These are phyloP conservation scores for Fusarium sterilihyphosum DNA, from an alignment of 2,329 filamentous ascomycete genomes.

Conservation along the genomic window DNA sequence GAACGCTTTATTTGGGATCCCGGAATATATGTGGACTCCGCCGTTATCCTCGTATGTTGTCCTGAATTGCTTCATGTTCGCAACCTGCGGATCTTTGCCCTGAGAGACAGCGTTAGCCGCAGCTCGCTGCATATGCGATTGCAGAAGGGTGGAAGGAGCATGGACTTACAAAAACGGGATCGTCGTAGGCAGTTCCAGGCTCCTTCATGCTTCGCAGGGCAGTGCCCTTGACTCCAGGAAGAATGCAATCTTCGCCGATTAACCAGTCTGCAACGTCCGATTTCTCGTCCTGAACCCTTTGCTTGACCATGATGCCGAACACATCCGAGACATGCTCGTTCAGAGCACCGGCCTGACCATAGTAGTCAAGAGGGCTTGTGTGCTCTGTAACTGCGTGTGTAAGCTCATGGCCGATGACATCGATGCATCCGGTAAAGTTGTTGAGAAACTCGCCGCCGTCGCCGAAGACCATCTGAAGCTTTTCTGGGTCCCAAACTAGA, in stretches of 20 bases:
- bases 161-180: constrained; percentile 56
- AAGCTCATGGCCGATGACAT: constrained; percentile 67
- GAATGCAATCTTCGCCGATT: constrained; percentile 62
- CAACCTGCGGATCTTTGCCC: constrained; percentile 64
- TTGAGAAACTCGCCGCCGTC: constrained; percentile 63
- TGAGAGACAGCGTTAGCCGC: constrained; percentile 18
- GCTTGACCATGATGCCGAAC: constrained; percentile 68
- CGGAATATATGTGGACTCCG: constrained; percentile 65
- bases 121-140: no score
- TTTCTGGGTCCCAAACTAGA: constrained; percentile 60
- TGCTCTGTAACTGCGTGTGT: constrained; percentile 65
- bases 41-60: constrained; percentile 57
- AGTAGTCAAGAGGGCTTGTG: constrained; percentile 60
- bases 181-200: constrained; percentile 63
- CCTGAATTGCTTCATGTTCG: constrained; percentile 57
- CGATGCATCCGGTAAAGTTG: constrained; percentile 62
- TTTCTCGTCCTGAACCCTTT: constrained; percentile 58
- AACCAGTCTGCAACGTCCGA: constrained; percentile 63
- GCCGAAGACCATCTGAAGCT: constrained; percentile 65
- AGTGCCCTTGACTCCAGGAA: constrained; percentile 60
- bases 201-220: constrained; percentile 65
- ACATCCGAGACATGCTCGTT: constrained; percentile 67
- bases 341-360: constrained; percentile 62
- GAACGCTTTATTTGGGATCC: constrained; percentile 68
- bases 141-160: not conserved